Evolutionary conservation across 2,329 filamentous ascomycete genomes (phyloP).

Genomic region (Penicillium sp.): DNA sequence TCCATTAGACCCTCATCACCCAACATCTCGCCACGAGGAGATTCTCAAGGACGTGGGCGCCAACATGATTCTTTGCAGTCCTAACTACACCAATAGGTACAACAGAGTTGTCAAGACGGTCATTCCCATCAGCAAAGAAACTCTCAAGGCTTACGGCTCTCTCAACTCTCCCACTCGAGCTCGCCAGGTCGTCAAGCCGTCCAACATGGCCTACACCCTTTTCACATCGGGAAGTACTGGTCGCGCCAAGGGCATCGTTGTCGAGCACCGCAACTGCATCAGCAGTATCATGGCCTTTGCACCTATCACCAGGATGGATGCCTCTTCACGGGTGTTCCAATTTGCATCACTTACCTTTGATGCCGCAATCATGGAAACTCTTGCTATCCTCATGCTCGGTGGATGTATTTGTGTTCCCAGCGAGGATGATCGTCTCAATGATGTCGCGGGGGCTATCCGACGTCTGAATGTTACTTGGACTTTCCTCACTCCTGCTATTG

Average conservation of each 20-base stretch:
- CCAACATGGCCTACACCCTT: conserved; percentile 32
- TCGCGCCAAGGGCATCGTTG: conserved; percentile 35
- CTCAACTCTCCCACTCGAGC: conserved; percentile 9
- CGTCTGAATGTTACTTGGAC: conserved; percentile 48
- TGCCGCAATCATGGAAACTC: conserved; percentile 39
- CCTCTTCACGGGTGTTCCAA: conserved; percentile 33
- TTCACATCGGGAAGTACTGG: conserved; percentile 39
- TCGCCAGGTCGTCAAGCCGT: conserved; percentile 12
- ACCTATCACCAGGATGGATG: conserved; percentile 22
- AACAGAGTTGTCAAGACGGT: conserved; percentile 26
- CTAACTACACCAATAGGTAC: conserved; percentile 29
- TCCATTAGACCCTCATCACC: conserved; percentile 33
- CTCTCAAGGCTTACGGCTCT: conserved; percentile 25
- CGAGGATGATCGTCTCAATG: conserved; percentile 44
- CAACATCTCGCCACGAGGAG: conserved; percentile 30
- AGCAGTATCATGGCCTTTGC: conserved; percentile 32
- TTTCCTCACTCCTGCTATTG: conserved; percentile 44
- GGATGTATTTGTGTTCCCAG: conserved; percentile 47
- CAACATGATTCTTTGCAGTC: conserved; percentile 31
- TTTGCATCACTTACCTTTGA: conserved; percentile 47
- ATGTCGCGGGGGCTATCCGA: conserved; percentile 44
- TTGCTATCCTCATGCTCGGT: conserved; percentile 38
- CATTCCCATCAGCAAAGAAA: conserved; percentile 31
- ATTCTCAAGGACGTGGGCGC: conserved; percentile 30
- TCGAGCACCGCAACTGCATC: conserved; percentile 31